phyloP scores from a whole-genome alignment of 2,329 filamentous ascomycete species.

The Pseudogymnoascus sp. region DNA sequence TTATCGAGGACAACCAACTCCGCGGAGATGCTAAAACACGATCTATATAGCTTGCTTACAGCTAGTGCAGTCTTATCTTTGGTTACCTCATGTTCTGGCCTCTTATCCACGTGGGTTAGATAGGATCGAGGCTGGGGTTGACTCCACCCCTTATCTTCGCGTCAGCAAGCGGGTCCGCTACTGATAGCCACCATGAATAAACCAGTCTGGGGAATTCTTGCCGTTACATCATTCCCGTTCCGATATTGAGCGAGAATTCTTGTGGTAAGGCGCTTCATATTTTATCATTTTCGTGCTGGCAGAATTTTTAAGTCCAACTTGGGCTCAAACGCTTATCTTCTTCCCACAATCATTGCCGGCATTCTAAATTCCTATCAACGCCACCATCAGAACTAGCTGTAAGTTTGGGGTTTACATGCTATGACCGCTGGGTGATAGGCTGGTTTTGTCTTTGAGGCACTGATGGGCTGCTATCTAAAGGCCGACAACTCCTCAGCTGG shows the following conservation, averaged over 20 bases:
- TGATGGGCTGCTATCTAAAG: background rate
- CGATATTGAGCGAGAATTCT: background rate
- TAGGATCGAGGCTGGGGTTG: conserved; percentile 3
- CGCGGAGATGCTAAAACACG: conserved; percentile 4
- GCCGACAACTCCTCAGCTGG: background rate
- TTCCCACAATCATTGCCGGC: background rate
- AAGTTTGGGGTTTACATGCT: background rate
- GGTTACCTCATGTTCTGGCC: background rate
- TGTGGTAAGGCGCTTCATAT: background rate
- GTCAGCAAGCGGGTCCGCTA: background rate
- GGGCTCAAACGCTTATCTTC: background rate
- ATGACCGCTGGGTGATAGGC: background rate
- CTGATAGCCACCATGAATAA: background rate
- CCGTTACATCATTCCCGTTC: background rate
- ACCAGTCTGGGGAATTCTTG: background rate
- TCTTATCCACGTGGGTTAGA: conserved; percentile 5
- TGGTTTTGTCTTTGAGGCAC: background rate
- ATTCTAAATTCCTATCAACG: background rate
- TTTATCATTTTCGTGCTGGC: background rate
- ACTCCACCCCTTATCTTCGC: conserved; percentile 1
- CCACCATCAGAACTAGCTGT: background rate
- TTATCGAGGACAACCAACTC: background rate
- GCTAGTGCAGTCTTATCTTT: background rate
- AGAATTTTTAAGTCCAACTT: background rate
- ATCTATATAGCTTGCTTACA: background rate